A percentile compares a stretch with the other conserved stretches of the same genome.
Conservation (phyloP, 2,329 filamentous ascomycete species). For the Trichoderma citrinoviride region DNA sequence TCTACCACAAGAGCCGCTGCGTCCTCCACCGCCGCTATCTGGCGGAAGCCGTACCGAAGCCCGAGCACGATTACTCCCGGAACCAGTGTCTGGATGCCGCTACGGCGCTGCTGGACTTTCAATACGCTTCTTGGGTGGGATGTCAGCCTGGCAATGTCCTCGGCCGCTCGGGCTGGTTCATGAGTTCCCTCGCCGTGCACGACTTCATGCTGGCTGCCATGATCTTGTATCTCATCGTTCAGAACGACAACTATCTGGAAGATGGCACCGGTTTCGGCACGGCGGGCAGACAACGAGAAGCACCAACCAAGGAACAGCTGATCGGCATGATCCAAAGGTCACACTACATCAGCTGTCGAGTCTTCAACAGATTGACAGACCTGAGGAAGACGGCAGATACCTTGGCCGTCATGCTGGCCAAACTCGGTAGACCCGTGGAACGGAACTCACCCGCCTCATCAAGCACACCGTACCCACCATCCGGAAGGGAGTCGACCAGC, state of each 20-base stretch:
- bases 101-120: conserved; percentile 47
- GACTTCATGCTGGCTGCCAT: conserved; percentile 62
- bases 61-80: conserved; percentile 53
- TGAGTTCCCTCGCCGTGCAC: conserved; percentile 56
- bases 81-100: conserved; percentile 51
- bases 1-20: conserved; percentile 56
- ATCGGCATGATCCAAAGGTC: conserved; percentile 43
- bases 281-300: conserved; percentile 34
- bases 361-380: conserved; percentile 39
- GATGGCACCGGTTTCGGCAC: conserved; percentile 35
- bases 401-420: conserved; percentile 46
- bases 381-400: conserved; percentile 47
- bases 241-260: conserved; percentile 43
- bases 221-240: conserved; percentile 55
- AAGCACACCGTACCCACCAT: background rate
- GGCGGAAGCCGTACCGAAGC: conserved; percentile 40
- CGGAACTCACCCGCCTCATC: background rate
- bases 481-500: background rate
- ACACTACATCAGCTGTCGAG: conserved; percentile 43
- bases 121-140: conserved; percentile 47
- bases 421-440: conserved; percentile 37
- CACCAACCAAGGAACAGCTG: conserved; percentile 41
- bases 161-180: conserved; percentile 53
- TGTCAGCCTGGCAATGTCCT: conserved; percentile 54
- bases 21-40: conserved; percentile 56